These are phyloP conservation scores for Krasilnikovozyma curviuscula DNA, from an alignment of 768 basidiomycete genomes.

Conservation along the genomic window DNA sequence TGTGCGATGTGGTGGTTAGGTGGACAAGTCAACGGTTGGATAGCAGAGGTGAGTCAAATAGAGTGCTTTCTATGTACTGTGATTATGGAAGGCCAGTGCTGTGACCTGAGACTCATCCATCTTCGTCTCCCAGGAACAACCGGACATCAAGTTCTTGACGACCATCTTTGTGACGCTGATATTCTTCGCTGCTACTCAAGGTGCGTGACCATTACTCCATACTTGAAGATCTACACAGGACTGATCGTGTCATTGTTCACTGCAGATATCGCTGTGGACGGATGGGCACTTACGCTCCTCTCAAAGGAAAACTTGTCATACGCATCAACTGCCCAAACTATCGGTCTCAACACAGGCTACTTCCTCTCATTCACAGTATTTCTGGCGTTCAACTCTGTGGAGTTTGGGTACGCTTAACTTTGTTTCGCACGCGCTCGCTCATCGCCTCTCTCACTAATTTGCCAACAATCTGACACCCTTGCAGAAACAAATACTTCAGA, in stretches of 20 bases:
- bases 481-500: conserved; percentile 32
- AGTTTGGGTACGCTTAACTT: conserved; percentile 47
- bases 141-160: conserved; percentile 60
- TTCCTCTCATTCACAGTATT: conserved; percentile 95
- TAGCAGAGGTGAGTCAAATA: conserved; percentile 3
- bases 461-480: conserved; percentile 30
- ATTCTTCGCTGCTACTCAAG: conserved; percentile 91
- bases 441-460: too few relatives aligned
- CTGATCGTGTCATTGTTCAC: too few relatives aligned
- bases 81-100: conserved; percentile 50
- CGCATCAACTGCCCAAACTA: conserved; percentile 94
- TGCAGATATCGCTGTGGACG: conserved; percentile 94
- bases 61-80: conserved; percentile 49
- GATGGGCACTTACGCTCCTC: conserved; percentile 38
- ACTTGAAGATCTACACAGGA: too few relatives aligned
- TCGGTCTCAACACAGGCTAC: conserved; percentile 86
- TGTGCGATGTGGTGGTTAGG: conserved; percentile 36
- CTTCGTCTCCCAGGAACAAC: conserved; percentile 43
- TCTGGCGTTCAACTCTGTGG: conserved; percentile 83
- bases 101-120: not conserved
- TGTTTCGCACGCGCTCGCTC: not conserved
- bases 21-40: conserved; percentile 12
- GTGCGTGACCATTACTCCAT: conserved; percentile 34
- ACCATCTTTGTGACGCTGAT: conserved; percentile 73
- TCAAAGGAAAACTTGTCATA: conserved; percentile 88